Conservation (phyloP, 2,329 filamentous ascomycete genomes). For the Calycina herbarum region DNA sequence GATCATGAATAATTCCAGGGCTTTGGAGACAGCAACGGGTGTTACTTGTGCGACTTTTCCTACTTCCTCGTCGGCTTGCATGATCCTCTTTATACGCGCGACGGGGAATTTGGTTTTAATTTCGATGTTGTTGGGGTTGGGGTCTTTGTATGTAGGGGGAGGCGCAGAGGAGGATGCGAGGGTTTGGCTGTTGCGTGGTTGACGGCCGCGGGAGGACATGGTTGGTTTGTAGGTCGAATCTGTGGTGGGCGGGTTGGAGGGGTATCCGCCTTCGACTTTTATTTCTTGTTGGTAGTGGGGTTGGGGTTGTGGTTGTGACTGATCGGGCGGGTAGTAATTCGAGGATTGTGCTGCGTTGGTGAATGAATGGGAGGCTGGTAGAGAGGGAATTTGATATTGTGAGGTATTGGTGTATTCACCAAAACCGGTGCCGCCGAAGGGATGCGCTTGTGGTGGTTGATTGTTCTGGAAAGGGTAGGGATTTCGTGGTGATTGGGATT, state of each 20-base stretch:
- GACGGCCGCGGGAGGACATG: constrained; percentile 23
- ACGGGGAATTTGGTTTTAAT: constrained; percentile 97
- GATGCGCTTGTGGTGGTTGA: constrained; percentile 12
- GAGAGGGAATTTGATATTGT: constrained; percentile 34
- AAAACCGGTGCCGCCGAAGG: constrained; percentile 21
- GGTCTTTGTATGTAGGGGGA: constrained; percentile 46
- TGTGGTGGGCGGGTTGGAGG: constrained; percentile 11
- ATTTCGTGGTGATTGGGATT: constrained; percentile 19
- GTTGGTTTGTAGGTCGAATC: constrained; percentile 5
- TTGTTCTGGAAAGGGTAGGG: constrained; percentile 15
- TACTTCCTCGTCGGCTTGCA: constrained; percentile 98
- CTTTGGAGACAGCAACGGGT: constrained; percentile 91
- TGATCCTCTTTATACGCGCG: constrained; percentile 96
- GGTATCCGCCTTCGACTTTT: constrained; percentile 21
- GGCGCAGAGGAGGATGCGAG: constrained; percentile 14
- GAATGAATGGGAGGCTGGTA: constrained; percentile 31
- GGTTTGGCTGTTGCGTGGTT: constrained; percentile 19
- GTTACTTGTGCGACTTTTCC: constrained; percentile 98
- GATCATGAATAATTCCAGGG: constrained; percentile 97
- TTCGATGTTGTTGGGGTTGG: constrained; percentile 51
- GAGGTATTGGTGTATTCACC: constrained; percentile 19
- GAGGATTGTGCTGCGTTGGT: constrained; percentile 7
- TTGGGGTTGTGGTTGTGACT: constrained; percentile 7
- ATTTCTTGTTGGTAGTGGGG: constrained; percentile 18
- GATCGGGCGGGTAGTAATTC: constrained; percentile 11